Evolutionary conservation across 2,329 filamentous ascomycete genomes (phyloP).

Genomic region (Oidium heveae): DNA sequence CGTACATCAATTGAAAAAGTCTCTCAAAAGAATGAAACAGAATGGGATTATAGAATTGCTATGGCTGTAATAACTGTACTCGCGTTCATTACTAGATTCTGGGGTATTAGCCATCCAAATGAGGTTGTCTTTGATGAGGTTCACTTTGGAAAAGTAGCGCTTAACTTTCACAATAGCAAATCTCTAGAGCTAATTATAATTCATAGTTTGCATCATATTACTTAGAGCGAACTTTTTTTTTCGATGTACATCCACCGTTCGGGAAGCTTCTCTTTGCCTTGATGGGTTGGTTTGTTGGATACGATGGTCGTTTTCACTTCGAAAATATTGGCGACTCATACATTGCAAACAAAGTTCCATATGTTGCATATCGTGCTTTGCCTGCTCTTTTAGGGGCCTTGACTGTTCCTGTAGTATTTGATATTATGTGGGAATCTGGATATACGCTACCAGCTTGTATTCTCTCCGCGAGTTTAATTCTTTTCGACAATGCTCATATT

Average conservation of each 20-base stretch:
- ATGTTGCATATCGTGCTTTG: constrained; percentile 83
- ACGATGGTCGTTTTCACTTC: constrained; percentile 91
- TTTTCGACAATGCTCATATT: constrained; percentile 95
- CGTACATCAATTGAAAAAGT: not conserved
- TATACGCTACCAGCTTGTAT: constrained; percentile 88
- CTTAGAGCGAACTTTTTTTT: constrained; percentile 93
- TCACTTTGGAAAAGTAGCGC: constrained; percentile 83
- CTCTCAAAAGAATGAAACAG: constrained; percentile 20
- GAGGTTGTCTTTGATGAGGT: constrained; percentile 98
- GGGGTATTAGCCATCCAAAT: constrained; percentile 81
- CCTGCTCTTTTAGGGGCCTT: constrained; percentile 77
- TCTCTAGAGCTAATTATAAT: constrained; percentile 1
- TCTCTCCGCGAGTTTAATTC: constrained; percentile 59
- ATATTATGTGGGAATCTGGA: constrained; percentile 99
- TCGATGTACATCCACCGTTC: constrained; percentile 96
- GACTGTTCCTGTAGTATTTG: constrained; percentile 78
- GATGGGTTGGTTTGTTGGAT: constrained; percentile 92
- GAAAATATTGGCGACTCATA: constrained; percentile 99
- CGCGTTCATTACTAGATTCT: constrained; percentile 83
- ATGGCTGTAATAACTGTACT: constrained; percentile 53
- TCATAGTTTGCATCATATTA: constrained; percentile 51
- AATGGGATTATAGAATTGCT: constrained; percentile 66
- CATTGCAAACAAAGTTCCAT: constrained; percentile 87
- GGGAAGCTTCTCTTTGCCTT: constrained; percentile 94
- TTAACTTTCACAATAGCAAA: not conserved